These are phyloP conservation scores for Aschersonia sp. DNA, from an alignment of 2,329 filamentous ascomycete species.

Conservation along the genomic window DNA sequence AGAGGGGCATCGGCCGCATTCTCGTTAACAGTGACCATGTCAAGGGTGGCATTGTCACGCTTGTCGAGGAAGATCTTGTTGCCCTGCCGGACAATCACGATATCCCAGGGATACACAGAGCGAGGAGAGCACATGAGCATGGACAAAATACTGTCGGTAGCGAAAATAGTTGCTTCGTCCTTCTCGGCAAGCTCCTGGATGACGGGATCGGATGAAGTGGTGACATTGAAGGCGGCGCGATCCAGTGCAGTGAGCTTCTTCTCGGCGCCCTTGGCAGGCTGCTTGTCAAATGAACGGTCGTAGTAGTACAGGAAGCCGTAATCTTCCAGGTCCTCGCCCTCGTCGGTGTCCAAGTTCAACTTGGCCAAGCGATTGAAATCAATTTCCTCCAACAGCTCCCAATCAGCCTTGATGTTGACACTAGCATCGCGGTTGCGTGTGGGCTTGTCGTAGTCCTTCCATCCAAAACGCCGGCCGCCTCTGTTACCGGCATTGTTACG, in stretches of 20 bases:
- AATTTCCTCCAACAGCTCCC: conserved; percentile 93
- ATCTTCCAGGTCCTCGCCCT: conserved; percentile 86
- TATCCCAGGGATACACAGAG: conserved; percentile 96
- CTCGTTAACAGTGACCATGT: conserved; percentile 98
- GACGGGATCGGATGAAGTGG: conserved; percentile 86
- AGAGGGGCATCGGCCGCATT: conserved; percentile 92
- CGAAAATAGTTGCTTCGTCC: conserved; percentile 91
- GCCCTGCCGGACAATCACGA: conserved; percentile 82
- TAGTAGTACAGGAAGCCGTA: conserved; percentile 99
- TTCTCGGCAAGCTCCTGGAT: conserved; percentile 95
- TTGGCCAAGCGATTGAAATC: conserved; percentile 92
- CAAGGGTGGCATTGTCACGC: conserved; percentile 83
- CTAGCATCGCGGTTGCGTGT: conserved; percentile 90
- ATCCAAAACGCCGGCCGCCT: conserved; percentile 80
- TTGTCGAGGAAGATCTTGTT: conserved; percentile 99
- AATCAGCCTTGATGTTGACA: conserved; percentile 91
- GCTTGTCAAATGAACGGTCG: conserved; percentile 89
- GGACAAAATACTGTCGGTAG: conserved; percentile 90
- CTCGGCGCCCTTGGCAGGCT: conserved; percentile 76
- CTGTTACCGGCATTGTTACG: conserved; percentile 51
- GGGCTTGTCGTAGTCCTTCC: conserved; percentile 98
- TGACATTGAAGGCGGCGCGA: conserved; percentile 94
- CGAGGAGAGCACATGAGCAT: conserved; percentile 99
- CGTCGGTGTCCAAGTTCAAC: conserved; percentile 87
- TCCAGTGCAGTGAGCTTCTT: conserved; percentile 79